These are phyloP conservation scores for Lyophyllum shimeji DNA, from an alignment of 768 basidiomycete species.

Conservation along the genomic window DNA sequence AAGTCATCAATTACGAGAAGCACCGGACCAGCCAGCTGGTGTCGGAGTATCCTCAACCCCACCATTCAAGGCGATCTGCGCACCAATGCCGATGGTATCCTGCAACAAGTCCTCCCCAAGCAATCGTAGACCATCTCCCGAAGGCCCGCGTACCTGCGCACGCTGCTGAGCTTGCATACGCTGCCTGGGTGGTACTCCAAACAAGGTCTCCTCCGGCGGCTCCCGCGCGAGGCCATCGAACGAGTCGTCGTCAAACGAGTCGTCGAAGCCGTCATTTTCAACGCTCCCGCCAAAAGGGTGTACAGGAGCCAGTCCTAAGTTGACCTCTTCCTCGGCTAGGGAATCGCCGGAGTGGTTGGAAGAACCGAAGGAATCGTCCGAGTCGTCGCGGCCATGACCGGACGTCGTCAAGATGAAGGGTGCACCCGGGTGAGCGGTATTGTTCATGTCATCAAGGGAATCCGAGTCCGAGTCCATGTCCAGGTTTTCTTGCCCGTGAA, in stretches of 20 bases:
- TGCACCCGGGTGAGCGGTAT: conserved; percentile 64
- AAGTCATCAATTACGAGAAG: background rate
- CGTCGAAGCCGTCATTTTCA: conserved; percentile 45
- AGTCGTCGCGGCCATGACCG: conserved; percentile 31
- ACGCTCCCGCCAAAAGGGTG: conserved; percentile 58
- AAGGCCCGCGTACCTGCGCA: conserved; percentile 14
- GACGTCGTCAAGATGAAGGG: conserved; percentile 66
- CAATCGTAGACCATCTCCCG: conserved; percentile 45
- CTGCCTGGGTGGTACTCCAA: conserved; percentile 63
- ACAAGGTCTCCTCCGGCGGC: conserved; percentile 65
- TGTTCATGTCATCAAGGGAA: conserved; percentile 56
- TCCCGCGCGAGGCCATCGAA: conserved; percentile 44
- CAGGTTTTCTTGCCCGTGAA: conserved; percentile 21
- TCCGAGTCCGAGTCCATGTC: conserved; percentile 60
- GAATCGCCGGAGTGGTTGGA: conserved; percentile 63
- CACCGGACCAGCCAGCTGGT: conserved; percentile 34
- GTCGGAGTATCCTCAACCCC: conserved; percentile 67
- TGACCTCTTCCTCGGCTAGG: conserved; percentile 44
- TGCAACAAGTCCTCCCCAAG: conserved; percentile 62
- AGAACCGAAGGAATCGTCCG: conserved; percentile 48
- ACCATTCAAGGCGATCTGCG: conserved; percentile 47
- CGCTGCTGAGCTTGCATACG: conserved; percentile 29
- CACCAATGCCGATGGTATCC: conserved; percentile 62
- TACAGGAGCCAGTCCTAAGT: conserved; percentile 40
- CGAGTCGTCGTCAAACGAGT: conserved; percentile 55